phyloP scores from a whole-genome alignment of 768 basidiomycete species.

The Lactarius sanguifluus region DNA sequence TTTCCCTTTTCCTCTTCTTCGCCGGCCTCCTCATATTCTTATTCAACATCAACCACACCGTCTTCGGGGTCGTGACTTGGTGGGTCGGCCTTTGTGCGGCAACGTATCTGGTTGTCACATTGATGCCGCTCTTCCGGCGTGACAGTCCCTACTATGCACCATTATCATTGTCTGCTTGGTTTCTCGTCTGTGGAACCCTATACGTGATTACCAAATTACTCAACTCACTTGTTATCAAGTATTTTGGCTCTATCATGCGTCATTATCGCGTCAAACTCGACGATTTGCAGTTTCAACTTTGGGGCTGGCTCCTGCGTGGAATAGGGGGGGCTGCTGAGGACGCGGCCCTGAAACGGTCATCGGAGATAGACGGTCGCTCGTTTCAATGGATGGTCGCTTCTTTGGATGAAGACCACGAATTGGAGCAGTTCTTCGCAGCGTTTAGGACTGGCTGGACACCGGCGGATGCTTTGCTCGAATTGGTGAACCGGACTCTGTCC shows the following conservation, averaged over 20 bases:
- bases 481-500: too few relatives aligned
- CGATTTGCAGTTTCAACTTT: neutral
- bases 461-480: too few relatives aligned
- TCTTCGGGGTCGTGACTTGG: constrained; percentile 2
- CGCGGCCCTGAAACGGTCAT: too few relatives aligned
- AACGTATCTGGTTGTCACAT: neutral
- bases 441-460: too few relatives aligned
- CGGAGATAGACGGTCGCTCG: too few relatives aligned
- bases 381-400: too few relatives aligned
- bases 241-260: too few relatives aligned
- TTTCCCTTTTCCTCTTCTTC: constrained; percentile 26
- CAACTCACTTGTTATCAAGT: neutral
- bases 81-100: neutral
- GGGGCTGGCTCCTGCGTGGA: neutral
- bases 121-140: constrained; percentile 2
- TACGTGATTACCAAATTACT: neutral
- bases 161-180: constrained; percentile 4
- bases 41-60: constrained; percentile 7
- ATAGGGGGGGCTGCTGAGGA: neutral
- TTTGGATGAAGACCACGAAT: neutral
- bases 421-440: neutral
- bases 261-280: neutral
- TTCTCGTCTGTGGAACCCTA: neutral
- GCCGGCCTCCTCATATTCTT: constrained; percentile 16
- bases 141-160: constrained; percentile 12